Evolutionary conservation across 2,329 filamentous ascomycete species (phyloP).

Genomic region (Colletotrichum sp.): DNA sequence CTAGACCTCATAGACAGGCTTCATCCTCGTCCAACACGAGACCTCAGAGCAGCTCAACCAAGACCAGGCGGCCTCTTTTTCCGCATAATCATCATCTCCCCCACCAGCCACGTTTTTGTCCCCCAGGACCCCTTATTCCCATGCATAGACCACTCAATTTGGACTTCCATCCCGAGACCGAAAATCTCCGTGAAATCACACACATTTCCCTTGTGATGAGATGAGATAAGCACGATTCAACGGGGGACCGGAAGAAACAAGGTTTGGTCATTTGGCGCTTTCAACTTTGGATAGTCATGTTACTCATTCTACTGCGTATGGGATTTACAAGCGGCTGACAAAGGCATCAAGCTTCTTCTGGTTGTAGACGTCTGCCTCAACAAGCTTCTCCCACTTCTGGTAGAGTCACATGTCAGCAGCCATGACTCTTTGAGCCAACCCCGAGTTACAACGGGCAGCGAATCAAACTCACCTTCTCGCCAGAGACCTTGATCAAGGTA

Average conservation of each 20-base stretch:
- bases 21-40: background rate
- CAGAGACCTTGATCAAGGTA: conserved; percentile 14
- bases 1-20: background rate
- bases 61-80: background rate
- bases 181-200: background rate
- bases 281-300: background rate
- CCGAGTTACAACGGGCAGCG: background rate
- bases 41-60: background rate
- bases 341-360: conserved; percentile 17
- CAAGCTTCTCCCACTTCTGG: conserved; percentile 16
- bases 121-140: background rate
- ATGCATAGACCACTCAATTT: background rate
- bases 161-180: background rate
- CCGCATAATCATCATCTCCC: background rate
- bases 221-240: background rate
- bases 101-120: background rate
- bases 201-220: background rate
- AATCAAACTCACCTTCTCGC: background rate
- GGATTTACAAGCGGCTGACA: background rate
- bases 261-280: background rate
- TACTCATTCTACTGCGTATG: background rate
- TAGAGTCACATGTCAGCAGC: background rate
- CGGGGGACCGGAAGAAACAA: background rate
- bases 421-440: background rate
- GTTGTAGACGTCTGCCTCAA: conserved; percentile 17